Percentiles rank a stretch among this genome's conserved stretches.
Evolutionary conservation across 192 early-diverging fungal species (phyloP).

Genomic region (Funneliformis geosporum): DNA sequence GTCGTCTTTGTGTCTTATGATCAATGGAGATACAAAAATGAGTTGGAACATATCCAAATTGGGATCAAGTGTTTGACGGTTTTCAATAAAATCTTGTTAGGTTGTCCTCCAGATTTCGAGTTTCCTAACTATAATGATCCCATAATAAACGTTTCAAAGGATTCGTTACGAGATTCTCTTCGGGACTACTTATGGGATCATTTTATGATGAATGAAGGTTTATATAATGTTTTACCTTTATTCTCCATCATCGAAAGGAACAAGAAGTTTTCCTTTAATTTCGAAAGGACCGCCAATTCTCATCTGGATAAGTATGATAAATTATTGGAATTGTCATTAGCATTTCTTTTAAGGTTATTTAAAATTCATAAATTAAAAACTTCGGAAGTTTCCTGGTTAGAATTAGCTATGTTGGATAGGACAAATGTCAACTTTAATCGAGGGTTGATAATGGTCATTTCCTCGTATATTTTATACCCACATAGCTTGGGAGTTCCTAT

Average conservation of each 20-base stretch:
- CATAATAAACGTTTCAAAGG: constrained; percentile 7
- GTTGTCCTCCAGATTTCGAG: constrained; percentile 31
- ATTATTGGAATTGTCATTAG: constrained; percentile 42
- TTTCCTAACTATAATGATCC: constrained; percentile 14
- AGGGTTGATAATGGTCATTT: constrained; percentile 43
- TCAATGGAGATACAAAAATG: constrained; percentile 46
- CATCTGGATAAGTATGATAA: constrained; percentile 33
- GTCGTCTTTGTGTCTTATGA: constrained; percentile 45
- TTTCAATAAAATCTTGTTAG: constrained; percentile 40
- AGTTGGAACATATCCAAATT: constrained; percentile 38
- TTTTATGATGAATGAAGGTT: constrained; percentile 53
- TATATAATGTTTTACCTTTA: constrained; percentile 47
- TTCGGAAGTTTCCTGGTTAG: constrained; percentile 43
- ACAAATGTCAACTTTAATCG: constrained; percentile 39
- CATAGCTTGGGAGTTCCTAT: constrained; percentile 40
- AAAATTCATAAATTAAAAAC: constrained; percentile 36
- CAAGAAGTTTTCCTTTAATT: constrained; percentile 40
- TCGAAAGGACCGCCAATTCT: constrained; percentile 33
- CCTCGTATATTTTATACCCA: constrained; percentile 40
- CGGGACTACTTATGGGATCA: constrained; percentile 43
- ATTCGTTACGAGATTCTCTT: constrained; percentile 34
- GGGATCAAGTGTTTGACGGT: constrained; percentile 38
- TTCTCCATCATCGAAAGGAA: constrained; percentile 48
- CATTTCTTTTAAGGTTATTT: constrained; percentile 46
- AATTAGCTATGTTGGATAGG: constrained; percentile 49